Conservation (phyloP, 1,284 basidiomycete genomes). For the Amylostereum areolatum region DNA sequence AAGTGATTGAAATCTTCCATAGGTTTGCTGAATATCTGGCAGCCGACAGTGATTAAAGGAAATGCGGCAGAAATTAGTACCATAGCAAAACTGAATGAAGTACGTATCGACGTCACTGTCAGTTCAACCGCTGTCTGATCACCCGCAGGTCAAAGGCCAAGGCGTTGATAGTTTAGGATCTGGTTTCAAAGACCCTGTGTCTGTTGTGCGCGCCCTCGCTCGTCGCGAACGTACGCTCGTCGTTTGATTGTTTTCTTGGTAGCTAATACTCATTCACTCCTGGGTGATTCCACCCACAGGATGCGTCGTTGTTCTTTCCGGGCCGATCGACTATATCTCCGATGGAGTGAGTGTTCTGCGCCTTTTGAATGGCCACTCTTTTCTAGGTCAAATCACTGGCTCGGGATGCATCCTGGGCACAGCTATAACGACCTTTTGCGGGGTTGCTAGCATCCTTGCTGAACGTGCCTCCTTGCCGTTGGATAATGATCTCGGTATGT, state of each 20-base stretch:
- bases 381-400: slow-evolving; percentile 82
- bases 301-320: slow-evolving; percentile 82
- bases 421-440: slow-evolving; percentile 72
- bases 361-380: slow-evolving; percentile 71
- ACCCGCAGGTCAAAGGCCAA: slow-evolving; percentile 59
- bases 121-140: not conserved
- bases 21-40: slow-evolving; percentile 81
- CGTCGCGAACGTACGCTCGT: slow-evolving; percentile 61
- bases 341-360: slow-evolving; percentile 71
- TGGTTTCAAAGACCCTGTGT: slow-evolving; percentile 71
- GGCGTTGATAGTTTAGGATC: slow-evolving; percentile 85
- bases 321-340: slow-evolving; percentile 80
- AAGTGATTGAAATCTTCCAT: not conserved
- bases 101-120: slow-evolving; percentile 18
- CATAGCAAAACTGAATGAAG: slow-evolving; percentile 72
- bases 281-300: slow-evolving; percentile 33
- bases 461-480: slow-evolving; percentile 11
- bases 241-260: not conserved
- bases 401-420: slow-evolving; percentile 88
- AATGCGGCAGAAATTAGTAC: slow-evolving; percentile 89
- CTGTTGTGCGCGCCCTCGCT: slow-evolving; percentile 70
- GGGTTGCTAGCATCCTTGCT: slow-evolving; percentile 48
- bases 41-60: slow-evolving; percentile 91
- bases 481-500: slow-evolving; percentile 27
- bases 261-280: not conserved